These are phyloP conservation scores for Pelargonium australe DNA, from an alignment of 441 rosid species.

Conservation along the genomic window DNA sequence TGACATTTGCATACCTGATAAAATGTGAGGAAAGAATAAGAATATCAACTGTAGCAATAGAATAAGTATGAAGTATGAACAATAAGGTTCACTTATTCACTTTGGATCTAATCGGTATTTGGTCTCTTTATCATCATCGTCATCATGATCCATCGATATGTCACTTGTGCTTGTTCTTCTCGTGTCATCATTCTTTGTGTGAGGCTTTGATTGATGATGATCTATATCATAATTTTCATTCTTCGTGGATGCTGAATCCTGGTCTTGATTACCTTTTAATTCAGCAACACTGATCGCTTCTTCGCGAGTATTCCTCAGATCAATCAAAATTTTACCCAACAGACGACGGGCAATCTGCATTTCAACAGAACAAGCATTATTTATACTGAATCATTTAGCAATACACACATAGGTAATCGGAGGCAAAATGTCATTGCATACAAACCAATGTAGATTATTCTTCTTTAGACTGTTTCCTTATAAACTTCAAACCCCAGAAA, in stretches of 20 bases:
- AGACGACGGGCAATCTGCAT: slow-evolving; percentile 89
- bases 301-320: slow-evolving; percentile 91
- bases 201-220: slow-evolving; percentile 53
- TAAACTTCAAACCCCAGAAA: neutral
- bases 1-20: slow-evolving; percentile 91
- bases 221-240: slow-evolving; percentile 49
- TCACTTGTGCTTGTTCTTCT: slow-evolving; percentile 74
- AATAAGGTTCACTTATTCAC: slow-evolving; percentile 29
- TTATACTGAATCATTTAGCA: neutral
- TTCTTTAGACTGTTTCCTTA: neutral
- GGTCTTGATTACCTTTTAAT: slow-evolving; percentile 72
- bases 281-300: slow-evolving; percentile 93
- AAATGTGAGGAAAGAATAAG: slow-evolving; percentile 15
- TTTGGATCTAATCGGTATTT: slow-evolving; percentile 97
- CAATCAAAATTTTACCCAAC: slow-evolving; percentile 95
- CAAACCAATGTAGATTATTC: neutral
- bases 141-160: slow-evolving; percentile 63
- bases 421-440: neutral
- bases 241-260: slow-evolving; percentile 32
- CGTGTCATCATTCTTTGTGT: slow-evolving; percentile 48
- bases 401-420: neutral
- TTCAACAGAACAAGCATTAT: slow-evolving; percentile 8
- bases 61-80: slow-evolving; percentile 6
- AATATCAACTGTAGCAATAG: slow-evolving; percentile 11
- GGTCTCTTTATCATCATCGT: slow-evolving; percentile 94